Conservation (phyloP, 2,329 filamentous ascomycete genomes). For the Penicillium vulpinum region DNA sequence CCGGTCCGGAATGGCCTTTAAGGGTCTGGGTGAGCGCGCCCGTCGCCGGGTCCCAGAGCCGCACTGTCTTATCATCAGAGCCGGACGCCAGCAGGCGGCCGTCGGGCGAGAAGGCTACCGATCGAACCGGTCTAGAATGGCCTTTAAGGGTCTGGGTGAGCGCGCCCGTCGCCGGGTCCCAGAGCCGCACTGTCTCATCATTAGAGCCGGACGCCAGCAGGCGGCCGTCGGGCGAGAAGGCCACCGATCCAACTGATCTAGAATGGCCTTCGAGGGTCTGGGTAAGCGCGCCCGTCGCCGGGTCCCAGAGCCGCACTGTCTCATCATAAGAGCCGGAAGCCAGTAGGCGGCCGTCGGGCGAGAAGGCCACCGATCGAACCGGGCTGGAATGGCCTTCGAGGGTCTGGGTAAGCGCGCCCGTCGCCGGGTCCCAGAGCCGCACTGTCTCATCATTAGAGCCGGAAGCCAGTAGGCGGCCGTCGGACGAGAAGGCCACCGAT, state of each 20-base stretch:
- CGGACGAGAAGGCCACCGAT: no score
- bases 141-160: not conserved
- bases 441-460: no score
- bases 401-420: no score
- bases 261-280: constrained; percentile 4
- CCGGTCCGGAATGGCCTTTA: not conserved
- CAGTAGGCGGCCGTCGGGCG: no score
- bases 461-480: no score
- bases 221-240: not conserved
- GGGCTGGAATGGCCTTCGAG: no score
- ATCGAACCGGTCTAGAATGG: not conserved
- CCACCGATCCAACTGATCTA: not conserved
- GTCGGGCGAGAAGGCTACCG: not conserved
- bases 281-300: no score
- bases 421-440: no score
- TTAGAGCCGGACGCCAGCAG: not conserved
- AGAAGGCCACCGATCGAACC: no score
- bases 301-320: no score
- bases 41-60: not conserved
- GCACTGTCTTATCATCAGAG: not conserved
- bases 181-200: not conserved
- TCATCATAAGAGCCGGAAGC: no score
- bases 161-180: not conserved
- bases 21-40: not conserved
- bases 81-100: not conserved